phyloP scores from a whole-genome alignment of 2,329 filamentous ascomycete genomes.

The Diplocarpon rosae region DNA sequence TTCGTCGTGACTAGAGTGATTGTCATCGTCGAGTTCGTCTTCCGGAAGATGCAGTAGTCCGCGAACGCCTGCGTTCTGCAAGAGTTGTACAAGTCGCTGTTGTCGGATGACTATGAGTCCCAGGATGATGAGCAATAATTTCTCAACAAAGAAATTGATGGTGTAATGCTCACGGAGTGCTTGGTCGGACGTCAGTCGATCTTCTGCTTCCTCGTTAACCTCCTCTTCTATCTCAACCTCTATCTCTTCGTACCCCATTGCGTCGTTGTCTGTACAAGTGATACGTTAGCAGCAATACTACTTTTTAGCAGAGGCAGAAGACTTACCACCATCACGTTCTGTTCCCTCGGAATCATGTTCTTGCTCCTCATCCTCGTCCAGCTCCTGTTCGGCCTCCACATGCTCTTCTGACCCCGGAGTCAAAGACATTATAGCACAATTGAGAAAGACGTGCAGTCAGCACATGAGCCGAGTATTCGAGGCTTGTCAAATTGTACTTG shows the following conservation, averaged over 20 bases:
- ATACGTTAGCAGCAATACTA: neutral
- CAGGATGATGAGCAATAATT: conserved; percentile 23
- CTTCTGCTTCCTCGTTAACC: conserved; percentile 3
- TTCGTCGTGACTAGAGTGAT: conserved; percentile 16
- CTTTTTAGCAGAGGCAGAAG: too few species aligned
- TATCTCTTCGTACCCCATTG: conserved; percentile 7
- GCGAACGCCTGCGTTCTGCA: conserved; percentile 17
- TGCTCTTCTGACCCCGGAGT: neutral
- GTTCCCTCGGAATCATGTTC: neutral
- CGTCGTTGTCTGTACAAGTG: conserved; percentile 10
- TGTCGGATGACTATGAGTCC: conserved; percentile 18
- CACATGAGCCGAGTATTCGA: too few species aligned
- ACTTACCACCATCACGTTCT: neutral
- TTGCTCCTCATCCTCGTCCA: neutral
- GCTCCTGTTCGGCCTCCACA: neutral
- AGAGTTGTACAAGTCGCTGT: conserved; percentile 17
- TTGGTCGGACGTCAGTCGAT: conserved; percentile 23
- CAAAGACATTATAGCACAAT: neutral
- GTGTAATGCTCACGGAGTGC: conserved; percentile 28
- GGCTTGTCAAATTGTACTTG: too few species aligned
- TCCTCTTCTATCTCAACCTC: conserved; percentile 11
- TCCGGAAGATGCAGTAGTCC: conserved; percentile 15
- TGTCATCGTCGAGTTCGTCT: conserved; percentile 11
- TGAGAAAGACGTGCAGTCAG: too few species aligned
- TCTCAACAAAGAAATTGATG: conserved; percentile 17